These are phyloP conservation scores for Fusarium penzigii DNA, from an alignment of 2,329 filamentous ascomycete genomes.

Conservation along the genomic window DNA sequence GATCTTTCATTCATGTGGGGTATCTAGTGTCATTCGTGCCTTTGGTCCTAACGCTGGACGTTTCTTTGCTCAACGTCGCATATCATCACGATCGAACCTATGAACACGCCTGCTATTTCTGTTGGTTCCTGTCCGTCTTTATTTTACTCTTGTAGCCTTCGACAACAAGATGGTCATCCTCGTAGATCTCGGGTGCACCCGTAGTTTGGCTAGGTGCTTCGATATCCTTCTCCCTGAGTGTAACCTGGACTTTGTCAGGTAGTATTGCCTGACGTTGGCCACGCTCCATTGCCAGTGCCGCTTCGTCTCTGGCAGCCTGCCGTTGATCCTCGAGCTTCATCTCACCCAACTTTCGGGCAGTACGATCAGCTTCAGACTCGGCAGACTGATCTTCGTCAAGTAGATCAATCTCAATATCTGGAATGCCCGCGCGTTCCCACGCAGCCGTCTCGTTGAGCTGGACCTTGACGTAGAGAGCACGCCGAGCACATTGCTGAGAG, in stretches of 20 bases:
- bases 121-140: slow-evolving; percentile 15
- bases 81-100: slow-evolving; percentile 4
- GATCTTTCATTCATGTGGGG: slow-evolving; percentile 7
- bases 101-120: not conserved
- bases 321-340: slow-evolving; percentile 48
- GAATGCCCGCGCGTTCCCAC: slow-evolving; percentile 72
- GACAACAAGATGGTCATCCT: slow-evolving; percentile 46
- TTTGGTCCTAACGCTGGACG: slow-evolving; percentile 9
- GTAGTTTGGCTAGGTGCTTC: slow-evolving; percentile 19
- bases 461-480: slow-evolving; percentile 83
- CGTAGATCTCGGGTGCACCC: slow-evolving; percentile 30
- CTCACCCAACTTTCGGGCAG: slow-evolving; percentile 41
- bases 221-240: slow-evolving; percentile 52
- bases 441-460: slow-evolving; percentile 84
- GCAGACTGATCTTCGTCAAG: slow-evolving; percentile 63
- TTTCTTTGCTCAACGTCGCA: slow-evolving; percentile 16
- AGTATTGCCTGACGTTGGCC: slow-evolving; percentile 31
- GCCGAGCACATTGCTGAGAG: slow-evolving; percentile 72
- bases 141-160: slow-evolving; percentile 52
- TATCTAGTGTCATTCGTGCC: slow-evolving; percentile 13
- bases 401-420: slow-evolving; percentile 59
- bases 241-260: slow-evolving; percentile 45
- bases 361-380: slow-evolving; percentile 44
- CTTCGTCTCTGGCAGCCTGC: slow-evolving; percentile 40
- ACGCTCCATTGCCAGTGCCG: slow-evolving; percentile 53